These are phyloP conservation scores for Boletus sp. DNA, from an alignment of 768 basidiomycete genomes.

Conservation along the genomic window DNA sequence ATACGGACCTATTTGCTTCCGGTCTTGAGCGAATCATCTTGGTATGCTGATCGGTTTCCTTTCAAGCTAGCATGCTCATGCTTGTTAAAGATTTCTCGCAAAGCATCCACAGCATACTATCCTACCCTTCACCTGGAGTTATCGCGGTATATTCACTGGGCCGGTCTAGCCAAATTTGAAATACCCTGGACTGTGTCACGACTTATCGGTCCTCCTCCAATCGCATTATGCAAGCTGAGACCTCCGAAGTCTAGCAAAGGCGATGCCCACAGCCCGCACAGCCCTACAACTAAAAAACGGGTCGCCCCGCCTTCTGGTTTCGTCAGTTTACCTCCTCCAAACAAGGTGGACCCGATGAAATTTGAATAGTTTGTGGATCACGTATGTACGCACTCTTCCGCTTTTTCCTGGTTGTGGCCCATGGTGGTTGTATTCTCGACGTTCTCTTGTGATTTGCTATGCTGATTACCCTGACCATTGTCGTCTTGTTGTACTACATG, in stretches of 20 bases:
- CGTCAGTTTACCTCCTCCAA: conserved; percentile 37
- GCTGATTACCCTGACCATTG: conserved; percentile 12
- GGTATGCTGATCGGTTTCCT: conserved; percentile 42
- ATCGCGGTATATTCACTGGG: conserved; percentile 76
- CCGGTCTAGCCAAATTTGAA: conserved; percentile 63
- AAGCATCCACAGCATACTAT: conserved; percentile 93
- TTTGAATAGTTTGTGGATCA: conserved; percentile 29
- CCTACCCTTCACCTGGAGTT: conserved; percentile 93
- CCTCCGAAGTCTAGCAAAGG: conserved; percentile 13
- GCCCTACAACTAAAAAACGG: conserved; percentile 27
- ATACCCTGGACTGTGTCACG: conserved; percentile 80
- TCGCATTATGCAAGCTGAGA: conserved; percentile 47
- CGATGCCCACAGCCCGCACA: conserved; percentile 18
- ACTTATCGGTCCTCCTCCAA: conserved; percentile 75
- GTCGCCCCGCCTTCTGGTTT: conserved; percentile 14
- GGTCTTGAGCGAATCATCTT: conserved; percentile 89
- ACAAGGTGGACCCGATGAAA: conserved; percentile 43
- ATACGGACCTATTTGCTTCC: conserved; percentile 82
- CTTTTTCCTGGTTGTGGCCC: conserved; percentile 5
- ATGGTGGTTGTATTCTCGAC: conserved; percentile 9
- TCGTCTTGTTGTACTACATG: conserved; percentile 19
- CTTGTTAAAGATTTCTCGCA: conserved; percentile 74
- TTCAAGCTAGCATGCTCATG: background rate
- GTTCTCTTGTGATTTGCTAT: conserved; percentile 1
- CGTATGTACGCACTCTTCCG: background rate